Conservation (phyloP, 1,139 yeast genomes). For the Kodamaea plutei region DNA sequence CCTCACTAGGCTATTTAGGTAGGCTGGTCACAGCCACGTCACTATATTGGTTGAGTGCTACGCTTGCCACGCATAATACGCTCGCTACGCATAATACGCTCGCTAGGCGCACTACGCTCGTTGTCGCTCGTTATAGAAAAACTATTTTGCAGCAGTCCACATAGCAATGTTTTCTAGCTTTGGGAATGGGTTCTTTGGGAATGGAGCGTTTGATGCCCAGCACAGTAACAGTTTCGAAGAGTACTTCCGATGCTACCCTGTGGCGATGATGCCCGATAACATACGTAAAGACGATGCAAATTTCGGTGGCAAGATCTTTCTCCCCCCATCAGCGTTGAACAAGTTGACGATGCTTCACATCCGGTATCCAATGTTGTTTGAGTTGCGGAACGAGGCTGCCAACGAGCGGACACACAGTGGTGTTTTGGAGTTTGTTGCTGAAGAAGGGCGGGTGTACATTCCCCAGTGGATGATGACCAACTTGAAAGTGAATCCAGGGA, state of each 20-base stretch:
- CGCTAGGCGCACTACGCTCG: too few relatives aligned
- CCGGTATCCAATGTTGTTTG: conserved; percentile 93
- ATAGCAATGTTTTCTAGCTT: conserved; percentile 48
- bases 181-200: conserved; percentile 39
- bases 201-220: conserved; percentile 29
- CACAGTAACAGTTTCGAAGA: conserved; percentile 56
- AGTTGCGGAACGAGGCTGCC: conserved; percentile 64
- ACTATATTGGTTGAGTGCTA: too few relatives aligned
- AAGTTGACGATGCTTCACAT: conserved; percentile 83
- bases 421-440: conserved; percentile 93
- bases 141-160: too few relatives aligned
- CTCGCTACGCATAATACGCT: too few relatives aligned
- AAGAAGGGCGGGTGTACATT: conserved; percentile 90
- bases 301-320: conserved; percentile 92
- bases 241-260: conserved; percentile 87
- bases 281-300: conserved; percentile 78
- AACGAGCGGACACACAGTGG: conserved; percentile 75
- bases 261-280: conserved; percentile 84
- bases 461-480: conserved; percentile 98
- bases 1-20: too few relatives aligned
- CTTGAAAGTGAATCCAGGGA: conserved; percentile 69
- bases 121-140: too few relatives aligned
- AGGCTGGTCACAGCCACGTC: too few relatives aligned
- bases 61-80: too few relatives aligned
- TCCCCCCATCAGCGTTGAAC: conserved; percentile 90